Percentiles rank a stretch among this genome's conserved stretches.
Evolutionary conservation across 345 rosid genomes (phyloP).

Genomic region (Stellera chamaejasme): DNA sequence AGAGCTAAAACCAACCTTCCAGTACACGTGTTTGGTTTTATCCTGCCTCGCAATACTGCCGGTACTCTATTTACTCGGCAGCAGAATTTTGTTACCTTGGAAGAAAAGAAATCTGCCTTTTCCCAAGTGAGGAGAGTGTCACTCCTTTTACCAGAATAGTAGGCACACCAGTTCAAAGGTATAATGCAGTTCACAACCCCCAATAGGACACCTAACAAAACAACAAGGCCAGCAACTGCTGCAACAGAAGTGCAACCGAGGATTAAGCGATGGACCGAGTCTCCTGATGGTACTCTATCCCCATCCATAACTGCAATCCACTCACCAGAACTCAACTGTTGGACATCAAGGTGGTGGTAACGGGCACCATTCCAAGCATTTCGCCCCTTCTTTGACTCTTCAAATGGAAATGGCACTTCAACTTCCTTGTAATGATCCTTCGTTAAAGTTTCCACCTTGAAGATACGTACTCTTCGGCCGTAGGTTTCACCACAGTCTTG

Average conservation of each 20-base stretch:
- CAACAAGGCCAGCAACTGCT: slow-evolving; percentile 37
- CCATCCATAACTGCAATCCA: slow-evolving; percentile 89
- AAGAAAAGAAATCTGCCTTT: slow-evolving; percentile 40
- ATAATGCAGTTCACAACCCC: slow-evolving; percentile 77
- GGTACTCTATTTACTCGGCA: slow-evolving; percentile 67
- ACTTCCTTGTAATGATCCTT: slow-evolving; percentile 62
- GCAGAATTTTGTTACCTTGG: slow-evolving; percentile 56
- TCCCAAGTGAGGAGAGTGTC: slow-evolving; percentile 44
- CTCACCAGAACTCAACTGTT: slow-evolving; percentile 66
- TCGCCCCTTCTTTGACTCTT: slow-evolving; percentile 44
- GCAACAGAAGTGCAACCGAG: slow-evolving; percentile 68
- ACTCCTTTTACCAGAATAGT: slow-evolving; percentile 54
- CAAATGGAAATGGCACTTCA: slow-evolving; percentile 56
- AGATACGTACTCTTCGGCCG: slow-evolving; percentile 54
- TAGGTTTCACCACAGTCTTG: slow-evolving; percentile 90
- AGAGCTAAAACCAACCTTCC: slow-evolving; percentile 50
- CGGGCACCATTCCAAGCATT: slow-evolving; percentile 88
- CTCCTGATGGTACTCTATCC: slow-evolving; percentile 80
- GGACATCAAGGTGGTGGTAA: slow-evolving; percentile 75
- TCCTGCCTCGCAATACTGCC: slow-evolving; percentile 44
- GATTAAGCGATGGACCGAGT: slow-evolving; percentile 36
- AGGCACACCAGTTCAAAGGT: slow-evolving; percentile 75
- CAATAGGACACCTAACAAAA: slow-evolving; percentile 52
- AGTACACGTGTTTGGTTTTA: slow-evolving; percentile 35
- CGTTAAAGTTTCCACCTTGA: slow-evolving; percentile 60